phyloP scores from a whole-genome alignment of 805 yeast genomes.

The Cyberlindnera mrakii region DNA sequence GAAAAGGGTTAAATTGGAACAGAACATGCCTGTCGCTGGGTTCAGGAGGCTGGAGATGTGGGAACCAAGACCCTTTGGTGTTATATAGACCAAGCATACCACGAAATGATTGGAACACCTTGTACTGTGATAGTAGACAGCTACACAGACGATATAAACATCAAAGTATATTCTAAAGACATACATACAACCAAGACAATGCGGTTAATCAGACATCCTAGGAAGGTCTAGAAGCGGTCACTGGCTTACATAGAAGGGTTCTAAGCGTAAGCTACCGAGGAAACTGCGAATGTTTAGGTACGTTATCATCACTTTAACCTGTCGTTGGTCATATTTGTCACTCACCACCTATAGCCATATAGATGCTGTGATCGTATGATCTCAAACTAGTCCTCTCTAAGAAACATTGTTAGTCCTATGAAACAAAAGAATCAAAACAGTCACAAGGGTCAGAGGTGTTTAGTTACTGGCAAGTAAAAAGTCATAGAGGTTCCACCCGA shows the following conservation, averaged over 20 bases:
- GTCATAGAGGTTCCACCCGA: conserved; percentile 32
- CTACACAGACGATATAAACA: background rate
- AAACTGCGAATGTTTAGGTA: conserved; percentile 88
- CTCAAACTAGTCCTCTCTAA: conserved; percentile 11
- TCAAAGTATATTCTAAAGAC: background rate
- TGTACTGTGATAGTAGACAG: background rate
- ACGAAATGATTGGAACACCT: background rate
- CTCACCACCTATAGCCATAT: no score
- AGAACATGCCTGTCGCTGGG: conserved; percentile 5
- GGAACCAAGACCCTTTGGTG: conserved; percentile 54
- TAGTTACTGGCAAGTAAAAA: conserved; percentile 82
- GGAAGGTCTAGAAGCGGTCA: conserved; percentile 88
- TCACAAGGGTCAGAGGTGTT: conserved; percentile 48
- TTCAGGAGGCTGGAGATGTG: conserved; percentile 29
- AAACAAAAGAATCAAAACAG: conserved; percentile 2
- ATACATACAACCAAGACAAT: conserved; percentile 1
- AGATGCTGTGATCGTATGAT: background rate
- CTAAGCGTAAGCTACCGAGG: conserved; percentile 88
- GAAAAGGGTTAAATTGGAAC: conserved; percentile 11
- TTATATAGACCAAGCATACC: conserved; percentile 15
- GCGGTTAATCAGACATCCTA: conserved; percentile 76
- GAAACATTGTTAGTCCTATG: conserved; percentile 1
- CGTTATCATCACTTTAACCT: conserved; percentile 60
- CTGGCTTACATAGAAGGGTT: conserved; percentile 75
- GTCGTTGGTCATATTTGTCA: background rate